Conservation (phyloP, 176 grass and related monocot species). For the Olyra latifolia region DNA sequence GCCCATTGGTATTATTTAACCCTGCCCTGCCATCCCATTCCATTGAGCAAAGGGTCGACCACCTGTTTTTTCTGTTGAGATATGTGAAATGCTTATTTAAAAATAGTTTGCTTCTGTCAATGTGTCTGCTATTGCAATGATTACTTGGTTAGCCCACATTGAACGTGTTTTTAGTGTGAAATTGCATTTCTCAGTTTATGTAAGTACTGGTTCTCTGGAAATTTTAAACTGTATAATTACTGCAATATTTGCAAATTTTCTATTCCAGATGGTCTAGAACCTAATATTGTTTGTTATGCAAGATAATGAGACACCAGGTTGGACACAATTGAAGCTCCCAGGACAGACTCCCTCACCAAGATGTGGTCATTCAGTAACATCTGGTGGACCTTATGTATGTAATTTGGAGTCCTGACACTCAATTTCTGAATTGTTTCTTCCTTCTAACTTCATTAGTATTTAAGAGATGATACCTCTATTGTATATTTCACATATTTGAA, state of each 20-base stretch:
- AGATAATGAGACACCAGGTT: slow-evolving; percentile 87
- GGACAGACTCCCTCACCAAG: slow-evolving; percentile 81
- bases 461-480: neutral
- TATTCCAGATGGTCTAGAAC: neutral
- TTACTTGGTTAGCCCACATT: neutral
- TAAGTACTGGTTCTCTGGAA: slow-evolving; percentile 13
- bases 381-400: slow-evolving; percentile 92
- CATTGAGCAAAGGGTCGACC: neutral
- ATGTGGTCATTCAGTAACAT: slow-evolving; percentile 93
- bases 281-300: slow-evolving; percentile 31
- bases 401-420: slow-evolving; percentile 25
- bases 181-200: neutral
- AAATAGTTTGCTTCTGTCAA: neutral
- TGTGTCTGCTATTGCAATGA: neutral
- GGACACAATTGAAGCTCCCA: slow-evolving; percentile 94
- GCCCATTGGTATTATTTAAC: slow-evolving; percentile 6
- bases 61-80: neutral
- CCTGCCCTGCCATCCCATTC: neutral
- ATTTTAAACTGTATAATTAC: neutral
- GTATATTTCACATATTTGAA: neutral
- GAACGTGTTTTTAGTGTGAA: slow-evolving; percentile 14
- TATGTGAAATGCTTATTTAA: slow-evolving; percentile 1
- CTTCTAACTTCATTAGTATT: slow-evolving; percentile 17
- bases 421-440: neutral
- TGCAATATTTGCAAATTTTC: neutral